These are phyloP conservation scores for Saksenaea vasiformis DNA, from an alignment of 371 early-diverging fungal genomes.

Conservation along the genomic window DNA sequence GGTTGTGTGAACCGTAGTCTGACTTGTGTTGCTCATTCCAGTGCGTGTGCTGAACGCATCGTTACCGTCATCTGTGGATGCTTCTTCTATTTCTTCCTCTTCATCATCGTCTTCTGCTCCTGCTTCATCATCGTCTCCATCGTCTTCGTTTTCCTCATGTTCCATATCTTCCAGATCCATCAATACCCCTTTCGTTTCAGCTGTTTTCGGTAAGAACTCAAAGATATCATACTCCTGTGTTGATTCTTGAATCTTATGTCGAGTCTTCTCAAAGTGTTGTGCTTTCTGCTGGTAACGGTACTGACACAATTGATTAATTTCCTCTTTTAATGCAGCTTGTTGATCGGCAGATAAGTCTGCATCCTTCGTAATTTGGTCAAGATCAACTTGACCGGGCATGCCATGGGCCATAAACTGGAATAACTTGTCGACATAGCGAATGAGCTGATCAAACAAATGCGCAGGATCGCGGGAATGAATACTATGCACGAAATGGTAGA, in stretches of 20 bases:
- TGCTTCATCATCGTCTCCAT: background rate
- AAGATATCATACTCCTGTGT: background rate
- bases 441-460: constrained; percentile 33
- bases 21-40: background rate
- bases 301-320: constrained; percentile 35
- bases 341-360: background rate
- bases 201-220: background rate
- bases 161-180: constrained; percentile 8
- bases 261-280: constrained; percentile 26
- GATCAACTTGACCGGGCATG: constrained; percentile 18
- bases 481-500: constrained; percentile 59
- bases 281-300: constrained; percentile 37
- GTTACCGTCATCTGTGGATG: background rate
- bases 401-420: constrained; percentile 24
- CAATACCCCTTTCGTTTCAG: background rate
- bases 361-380: constrained; percentile 14
- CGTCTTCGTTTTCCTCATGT: constrained; percentile 19
- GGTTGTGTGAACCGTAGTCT: background rate
- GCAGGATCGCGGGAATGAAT: constrained; percentile 51
- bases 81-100: constrained; percentile 5
- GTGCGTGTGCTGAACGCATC: background rate
- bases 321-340: constrained; percentile 8
- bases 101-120: constrained; percentile 1
- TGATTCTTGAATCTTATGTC: background rate
- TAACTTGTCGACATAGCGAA: constrained; percentile 28